These are phyloP conservation scores for Spergularia marina DNA, from an alignment of 148 eudicot genomes.

Conservation along the genomic window DNA sequence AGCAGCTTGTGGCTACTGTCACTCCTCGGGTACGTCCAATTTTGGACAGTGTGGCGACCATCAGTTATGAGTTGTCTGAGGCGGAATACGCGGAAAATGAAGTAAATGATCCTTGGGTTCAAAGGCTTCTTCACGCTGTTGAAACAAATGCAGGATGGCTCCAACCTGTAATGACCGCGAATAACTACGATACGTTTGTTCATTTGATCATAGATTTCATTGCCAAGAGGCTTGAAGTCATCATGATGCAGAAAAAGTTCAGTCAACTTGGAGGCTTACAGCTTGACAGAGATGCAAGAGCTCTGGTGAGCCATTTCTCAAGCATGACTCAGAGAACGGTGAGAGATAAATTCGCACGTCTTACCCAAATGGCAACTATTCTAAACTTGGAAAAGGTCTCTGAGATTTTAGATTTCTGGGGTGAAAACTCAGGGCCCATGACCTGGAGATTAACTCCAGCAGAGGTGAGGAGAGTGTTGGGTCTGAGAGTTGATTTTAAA, in stretches of 20 bases:
- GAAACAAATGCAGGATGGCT: constrained; percentile 83
- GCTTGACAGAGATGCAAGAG: constrained; percentile 86
- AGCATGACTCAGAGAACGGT: constrained; percentile 94
- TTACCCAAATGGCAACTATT: constrained; percentile 93
- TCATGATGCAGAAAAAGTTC: constrained; percentile 96
- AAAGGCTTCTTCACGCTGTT: constrained; percentile 81
- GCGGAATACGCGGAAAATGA: constrained; percentile 94
- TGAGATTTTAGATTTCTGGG: constrained; percentile 97
- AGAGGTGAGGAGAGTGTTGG: constrained; percentile 85
- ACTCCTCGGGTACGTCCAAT: constrained; percentile 79
- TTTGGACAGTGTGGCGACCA: constrained; percentile 75
- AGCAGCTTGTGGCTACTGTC: constrained; percentile 71
- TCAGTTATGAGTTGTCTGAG: constrained; percentile 89
- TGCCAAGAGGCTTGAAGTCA: constrained; percentile 91
- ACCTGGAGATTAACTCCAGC: constrained; percentile 96
- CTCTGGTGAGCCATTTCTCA: constrained; percentile 86
- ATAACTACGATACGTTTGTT: constrained; percentile 76
- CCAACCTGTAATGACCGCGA: constrained; percentile 83
- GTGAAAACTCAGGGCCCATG: constrained; percentile 96
- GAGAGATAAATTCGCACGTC: constrained; percentile 92
- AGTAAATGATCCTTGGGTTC: constrained; percentile 95
- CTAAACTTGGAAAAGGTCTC: constrained; percentile 88
- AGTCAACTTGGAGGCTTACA: constrained; percentile 95
- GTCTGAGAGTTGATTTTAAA: constrained; percentile 85
- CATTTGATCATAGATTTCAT: constrained; percentile 83